Conservation (phyloP, 371 early-diverging fungal species). For the Nematocida ironsii region DNA sequence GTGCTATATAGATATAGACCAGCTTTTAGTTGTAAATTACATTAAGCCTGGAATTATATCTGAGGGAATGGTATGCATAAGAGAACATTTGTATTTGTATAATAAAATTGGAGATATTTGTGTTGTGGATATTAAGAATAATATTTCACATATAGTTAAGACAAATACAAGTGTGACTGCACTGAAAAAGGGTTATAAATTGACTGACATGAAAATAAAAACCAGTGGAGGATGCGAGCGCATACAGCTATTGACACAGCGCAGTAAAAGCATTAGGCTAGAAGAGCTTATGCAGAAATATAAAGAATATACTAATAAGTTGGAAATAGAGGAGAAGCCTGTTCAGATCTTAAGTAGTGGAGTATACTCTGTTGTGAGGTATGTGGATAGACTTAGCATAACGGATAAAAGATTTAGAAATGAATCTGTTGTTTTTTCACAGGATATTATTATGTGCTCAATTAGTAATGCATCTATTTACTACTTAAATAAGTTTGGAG, state of each 20-base stretch:
- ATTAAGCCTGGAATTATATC: background rate
- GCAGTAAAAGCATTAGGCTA: background rate
- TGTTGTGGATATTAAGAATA: background rate
- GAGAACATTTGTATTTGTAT: background rate
- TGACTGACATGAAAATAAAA: background rate
- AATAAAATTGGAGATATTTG: conserved; percentile 28
- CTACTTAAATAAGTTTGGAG: background rate
- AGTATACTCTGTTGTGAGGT: background rate
- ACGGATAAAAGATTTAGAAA: no score
- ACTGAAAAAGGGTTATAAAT: background rate
- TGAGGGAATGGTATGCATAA: background rate
- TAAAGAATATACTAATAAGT: background rate
- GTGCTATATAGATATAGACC: background rate
- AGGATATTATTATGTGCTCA: no score
- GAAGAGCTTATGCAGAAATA: background rate
- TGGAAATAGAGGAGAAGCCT: background rate
- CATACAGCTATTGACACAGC: background rate
- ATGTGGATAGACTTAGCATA: background rate
- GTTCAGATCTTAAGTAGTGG: background rate
- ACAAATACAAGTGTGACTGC: background rate
- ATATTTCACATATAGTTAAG: background rate
- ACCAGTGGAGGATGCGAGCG: background rate
- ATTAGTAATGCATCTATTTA: no score
- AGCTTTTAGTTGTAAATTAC: background rate
- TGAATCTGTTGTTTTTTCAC: no score